Conservation (phyloP, 257 asterid genomes). For the Primulina huaijiensis region DNA sequence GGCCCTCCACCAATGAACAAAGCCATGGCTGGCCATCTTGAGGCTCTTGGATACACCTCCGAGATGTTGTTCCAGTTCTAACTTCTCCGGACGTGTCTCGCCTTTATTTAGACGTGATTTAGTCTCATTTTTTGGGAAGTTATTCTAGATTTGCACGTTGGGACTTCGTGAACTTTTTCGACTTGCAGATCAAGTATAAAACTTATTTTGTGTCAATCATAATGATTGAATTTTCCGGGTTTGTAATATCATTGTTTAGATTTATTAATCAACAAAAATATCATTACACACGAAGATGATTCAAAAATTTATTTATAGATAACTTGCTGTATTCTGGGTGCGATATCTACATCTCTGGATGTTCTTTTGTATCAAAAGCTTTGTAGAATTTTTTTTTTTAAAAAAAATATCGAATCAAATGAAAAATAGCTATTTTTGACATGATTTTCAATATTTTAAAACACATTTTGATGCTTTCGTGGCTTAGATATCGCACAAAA, state of each 20-base stretch:
- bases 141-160: constrained; percentile 9
- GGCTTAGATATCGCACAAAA: too few relatives aligned
- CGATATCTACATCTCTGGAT: too few relatives aligned
- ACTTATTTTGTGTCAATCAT: constrained; percentile 9
- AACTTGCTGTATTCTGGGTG: too few relatives aligned
- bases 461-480: too few relatives aligned
- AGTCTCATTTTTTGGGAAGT: not conserved
- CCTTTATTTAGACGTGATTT: constrained; percentile 15
- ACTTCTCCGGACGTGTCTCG: not conserved
- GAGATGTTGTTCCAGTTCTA: constrained; percentile 90
- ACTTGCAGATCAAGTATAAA: constrained; percentile 14
- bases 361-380: too few relatives aligned
- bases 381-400: too few relatives aligned
- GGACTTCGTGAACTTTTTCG: constrained; percentile 8
- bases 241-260: not conserved
- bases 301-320: too few relatives aligned
- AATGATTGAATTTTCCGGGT: constrained; percentile 23
- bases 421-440: too few relatives aligned
- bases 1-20: constrained; percentile 99
- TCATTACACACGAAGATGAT: not conserved
- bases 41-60: constrained; percentile 65
- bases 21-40: constrained; percentile 93
- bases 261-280: not conserved
- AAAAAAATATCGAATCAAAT: too few relatives aligned
- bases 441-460: too few relatives aligned